Evolutionary conservation across 177 flowering plant species (phyloP), one percentile per base, ranked within the genome.

Genomic region (Vitis hybrid): DNA sequence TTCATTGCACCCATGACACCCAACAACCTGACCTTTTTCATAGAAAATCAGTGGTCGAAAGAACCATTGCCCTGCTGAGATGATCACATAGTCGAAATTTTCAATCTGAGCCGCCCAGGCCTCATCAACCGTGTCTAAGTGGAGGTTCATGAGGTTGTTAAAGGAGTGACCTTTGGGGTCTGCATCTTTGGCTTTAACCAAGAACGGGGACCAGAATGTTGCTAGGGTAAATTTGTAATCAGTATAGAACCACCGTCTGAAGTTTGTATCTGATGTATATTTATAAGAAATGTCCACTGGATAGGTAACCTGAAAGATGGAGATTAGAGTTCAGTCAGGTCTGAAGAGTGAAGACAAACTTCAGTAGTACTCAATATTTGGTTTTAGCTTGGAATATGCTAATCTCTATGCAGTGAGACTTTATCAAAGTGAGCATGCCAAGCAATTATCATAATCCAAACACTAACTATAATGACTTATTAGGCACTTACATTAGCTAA

Each of bases 21-120:
- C 94, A 0, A 80, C 65, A 3, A 87, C n/a, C 5, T 75, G 55
- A 19, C 80, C 73, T 6, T 82, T 71, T 52, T 82, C 84, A 49
- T 82, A 79, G 76, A 54, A 85, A 40, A 78, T 72, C 1, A 67
- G 24, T 1, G 91, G 88, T 0, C 91, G 84, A 48, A 73, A 81
- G 77, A 89, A 89, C 97, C 97, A 89, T 11, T 86, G 91, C 3
- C 91, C 94, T 0, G 80, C 90, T 6, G 94, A 89, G 66, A 91
- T 56, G 75, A 91, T 86, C 18, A 86, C 76, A 50, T 84, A 83
- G 71, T 88, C 83, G 52, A 80, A 85, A 8, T 69, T 62, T 4
- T 76, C 76, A 16, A 88, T 75, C 57, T 81, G 59, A 10, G 74
- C 50, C 1, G 78, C 64, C 91, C 91, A 88, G 3, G 57, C 65